A percentile compares a stretch with the other conserved stretches of the same genome.
Conservation (phyloP, 2,329 filamentous ascomycete genomes). For the Zalaria obscura region DNA sequence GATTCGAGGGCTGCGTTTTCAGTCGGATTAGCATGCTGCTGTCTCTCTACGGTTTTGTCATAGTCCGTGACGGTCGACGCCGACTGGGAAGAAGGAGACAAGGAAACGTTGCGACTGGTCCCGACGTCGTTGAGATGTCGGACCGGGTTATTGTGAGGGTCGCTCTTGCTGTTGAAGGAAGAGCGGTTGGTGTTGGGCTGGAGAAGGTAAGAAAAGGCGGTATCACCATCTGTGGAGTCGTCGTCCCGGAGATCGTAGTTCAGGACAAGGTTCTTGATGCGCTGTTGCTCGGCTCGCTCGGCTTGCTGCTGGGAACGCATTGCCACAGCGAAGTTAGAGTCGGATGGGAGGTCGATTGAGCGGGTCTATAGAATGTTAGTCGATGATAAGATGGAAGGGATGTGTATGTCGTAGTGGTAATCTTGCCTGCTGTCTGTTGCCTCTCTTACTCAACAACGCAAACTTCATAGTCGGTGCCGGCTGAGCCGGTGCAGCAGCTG, state of each 20-base stretch:
- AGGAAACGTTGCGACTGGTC: background rate
- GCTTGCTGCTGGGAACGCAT: slow-evolving; percentile 94
- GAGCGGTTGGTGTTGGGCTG: slow-evolving; percentile 36
- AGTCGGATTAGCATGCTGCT: background rate
- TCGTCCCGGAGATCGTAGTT: slow-evolving; percentile 87
- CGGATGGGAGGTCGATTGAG: slow-evolving; percentile 75
- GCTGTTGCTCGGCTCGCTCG: slow-evolving; percentile 89
- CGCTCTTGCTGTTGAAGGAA: slow-evolving; percentile 18
- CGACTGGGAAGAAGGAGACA: background rate
- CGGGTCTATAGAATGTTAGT: slow-evolving; percentile 48
- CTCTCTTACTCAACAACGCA: slow-evolving; percentile 86
- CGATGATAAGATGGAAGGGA: slow-evolving; percentile 6
- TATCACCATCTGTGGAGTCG: slow-evolving; percentile 60
- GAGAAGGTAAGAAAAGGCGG: slow-evolving; percentile 27
- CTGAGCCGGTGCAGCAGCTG: slow-evolving; percentile 17
- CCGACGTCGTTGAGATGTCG: slow-evolving; percentile 16
- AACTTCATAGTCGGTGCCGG: slow-evolving; percentile 73
- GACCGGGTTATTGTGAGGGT: slow-evolving; percentile 3
- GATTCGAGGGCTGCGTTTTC: slow-evolving; percentile 7
- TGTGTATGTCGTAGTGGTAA: background rate
- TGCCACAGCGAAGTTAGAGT: slow-evolving; percentile 88
- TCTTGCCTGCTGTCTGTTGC: slow-evolving; percentile 79
- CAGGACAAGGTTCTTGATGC: slow-evolving; percentile 93
- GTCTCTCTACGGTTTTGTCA: background rate
- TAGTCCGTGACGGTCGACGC: background rate